Conservation (phyloP, 768 basidiomycete genomes). For the Leccinellum rugosiceps region DNA sequence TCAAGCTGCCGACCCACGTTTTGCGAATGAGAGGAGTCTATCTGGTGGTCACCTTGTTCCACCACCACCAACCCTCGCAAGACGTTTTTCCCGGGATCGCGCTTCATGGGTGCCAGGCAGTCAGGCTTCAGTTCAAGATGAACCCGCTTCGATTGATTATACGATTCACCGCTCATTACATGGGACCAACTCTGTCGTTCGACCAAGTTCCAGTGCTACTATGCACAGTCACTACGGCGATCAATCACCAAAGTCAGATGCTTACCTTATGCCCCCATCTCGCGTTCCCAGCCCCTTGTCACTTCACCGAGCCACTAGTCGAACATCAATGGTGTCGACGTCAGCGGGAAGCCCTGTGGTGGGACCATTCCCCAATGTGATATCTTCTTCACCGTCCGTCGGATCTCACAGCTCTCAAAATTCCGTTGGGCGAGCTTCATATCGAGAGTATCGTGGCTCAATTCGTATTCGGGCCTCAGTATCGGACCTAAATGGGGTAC, state of each 20-base stretch:
- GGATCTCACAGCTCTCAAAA: slow-evolving; percentile 8
- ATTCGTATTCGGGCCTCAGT: background rate
- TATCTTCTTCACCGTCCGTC: background rate
- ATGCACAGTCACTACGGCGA: background rate
- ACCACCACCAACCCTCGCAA: background rate
- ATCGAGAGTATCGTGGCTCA: background rate
- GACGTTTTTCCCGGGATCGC: background rate
- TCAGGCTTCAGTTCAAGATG: background rate
- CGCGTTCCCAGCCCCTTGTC: background rate
- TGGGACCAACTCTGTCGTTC: background rate
- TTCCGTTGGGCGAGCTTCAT: slow-evolving; percentile 23
- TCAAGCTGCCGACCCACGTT: background rate
- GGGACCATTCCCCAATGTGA: background rate
- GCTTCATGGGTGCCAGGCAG: background rate
- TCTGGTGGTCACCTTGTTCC: background rate
- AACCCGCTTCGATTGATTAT: background rate
- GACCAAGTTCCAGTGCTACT: background rate
- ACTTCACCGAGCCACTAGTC: background rate
- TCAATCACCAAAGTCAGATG: background rate
- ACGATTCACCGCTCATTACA: background rate
- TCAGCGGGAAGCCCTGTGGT: background rate
- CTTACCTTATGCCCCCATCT: background rate
- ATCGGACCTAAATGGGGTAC: background rate
- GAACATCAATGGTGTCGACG: background rate
- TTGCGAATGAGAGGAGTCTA: background rate